phyloP scores from a whole-genome alignment of 768 basidiomycete species.

The Mycena haematopus region DNA sequence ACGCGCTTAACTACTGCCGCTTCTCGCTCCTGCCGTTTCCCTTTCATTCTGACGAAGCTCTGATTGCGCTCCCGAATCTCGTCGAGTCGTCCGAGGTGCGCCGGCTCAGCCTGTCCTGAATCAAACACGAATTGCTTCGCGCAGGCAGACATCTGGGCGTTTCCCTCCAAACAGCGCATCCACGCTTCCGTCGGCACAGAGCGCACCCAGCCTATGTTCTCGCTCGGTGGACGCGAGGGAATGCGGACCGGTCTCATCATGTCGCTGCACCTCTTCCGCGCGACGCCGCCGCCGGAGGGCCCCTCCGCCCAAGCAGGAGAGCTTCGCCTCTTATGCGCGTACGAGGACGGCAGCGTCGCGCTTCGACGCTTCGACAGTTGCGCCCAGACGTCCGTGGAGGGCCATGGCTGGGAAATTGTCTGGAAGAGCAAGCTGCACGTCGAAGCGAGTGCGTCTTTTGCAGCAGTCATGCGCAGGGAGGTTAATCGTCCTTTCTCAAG shows the following conservation, averaged over 20 bases:
- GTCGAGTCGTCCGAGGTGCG: constrained; percentile 85
- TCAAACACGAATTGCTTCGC: constrained; percentile 4
- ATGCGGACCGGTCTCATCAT: constrained; percentile 82
- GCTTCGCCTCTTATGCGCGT: constrained; percentile 73
- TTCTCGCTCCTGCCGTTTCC: constrained; percentile 67
- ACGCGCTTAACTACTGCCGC: constrained; percentile 92
- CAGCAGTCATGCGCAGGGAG: too few species aligned
- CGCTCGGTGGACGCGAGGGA: constrained; percentile 55
- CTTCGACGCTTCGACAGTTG: constrained; percentile 54
- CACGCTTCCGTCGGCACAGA: constrained; percentile 86
- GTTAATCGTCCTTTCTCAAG: constrained; percentile 42
- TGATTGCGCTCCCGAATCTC: constrained; percentile 87
- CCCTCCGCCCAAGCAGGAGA: constrained; percentile 44
- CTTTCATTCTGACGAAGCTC: constrained; percentile 39
- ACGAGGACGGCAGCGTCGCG: constrained; percentile 89
- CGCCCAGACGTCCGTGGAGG: constrained; percentile 61
- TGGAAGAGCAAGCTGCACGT: constrained; percentile 74
- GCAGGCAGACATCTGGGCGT: constrained; percentile 87
- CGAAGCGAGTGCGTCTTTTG: constrained; percentile 64
- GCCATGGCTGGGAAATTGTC: constrained; percentile 72
- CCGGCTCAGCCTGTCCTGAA: neutral
- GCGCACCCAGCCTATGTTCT: constrained; percentile 42
- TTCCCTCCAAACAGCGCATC: constrained; percentile 71
- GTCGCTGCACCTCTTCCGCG: constrained; percentile 74
- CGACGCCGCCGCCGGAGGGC: constrained; percentile 21